A percentile compares a stretch with the other conserved stretches of the same genome.
These are phyloP conservation scores for Microcyclosporella mali DNA, from an alignment of 2,329 filamentous ascomycete genomes.

Conservation along the genomic window DNA sequence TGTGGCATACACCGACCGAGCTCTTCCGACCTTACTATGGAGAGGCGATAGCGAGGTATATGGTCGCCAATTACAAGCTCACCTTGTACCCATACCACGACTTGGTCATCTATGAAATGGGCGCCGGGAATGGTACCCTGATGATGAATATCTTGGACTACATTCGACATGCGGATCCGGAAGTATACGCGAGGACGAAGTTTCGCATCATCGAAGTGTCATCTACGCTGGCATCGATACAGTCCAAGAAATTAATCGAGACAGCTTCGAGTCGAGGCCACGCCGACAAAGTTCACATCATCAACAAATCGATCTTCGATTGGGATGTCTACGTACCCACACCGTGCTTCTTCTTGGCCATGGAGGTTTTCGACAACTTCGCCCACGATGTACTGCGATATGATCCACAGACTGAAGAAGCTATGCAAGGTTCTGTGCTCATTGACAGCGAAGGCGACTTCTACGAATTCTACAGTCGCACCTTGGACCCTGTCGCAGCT, in stretches of 20 bases:
- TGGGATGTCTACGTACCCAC: constrained; percentile 83
- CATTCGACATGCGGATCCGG: constrained; percentile 79
- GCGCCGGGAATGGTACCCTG: constrained; percentile 90
- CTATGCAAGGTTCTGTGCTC: constrained; percentile 82
- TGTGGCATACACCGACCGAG: constrained; percentile 98
- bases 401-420: constrained; percentile 70
- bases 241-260: constrained; percentile 62
- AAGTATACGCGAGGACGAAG: constrained; percentile 88
- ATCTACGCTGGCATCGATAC: constrained; percentile 67
- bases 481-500: constrained; percentile 73
- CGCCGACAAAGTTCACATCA: constrained; percentile 79
- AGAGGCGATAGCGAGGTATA: constrained; percentile 91
- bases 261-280: constrained; percentile 68
- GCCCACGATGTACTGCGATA: constrained; percentile 92
- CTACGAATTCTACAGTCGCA: constrained; percentile 82
- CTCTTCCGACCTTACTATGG: constrained; percentile 95
- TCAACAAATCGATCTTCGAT: constrained; percentile 92
- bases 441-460: constrained; percentile 83
- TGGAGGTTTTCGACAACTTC: constrained; percentile 99
- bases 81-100: constrained; percentile 93
- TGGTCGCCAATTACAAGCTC: constrained; percentile 93
- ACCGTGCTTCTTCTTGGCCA: constrained; percentile 93
- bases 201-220: constrained; percentile 97
- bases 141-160: constrained; percentile 98
- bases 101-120: constrained; percentile 97